Evolutionary conservation across 306 rosid species (phyloP), one percentile per base, ranked within the genome.

Genomic region (Vicia faba): DNA sequence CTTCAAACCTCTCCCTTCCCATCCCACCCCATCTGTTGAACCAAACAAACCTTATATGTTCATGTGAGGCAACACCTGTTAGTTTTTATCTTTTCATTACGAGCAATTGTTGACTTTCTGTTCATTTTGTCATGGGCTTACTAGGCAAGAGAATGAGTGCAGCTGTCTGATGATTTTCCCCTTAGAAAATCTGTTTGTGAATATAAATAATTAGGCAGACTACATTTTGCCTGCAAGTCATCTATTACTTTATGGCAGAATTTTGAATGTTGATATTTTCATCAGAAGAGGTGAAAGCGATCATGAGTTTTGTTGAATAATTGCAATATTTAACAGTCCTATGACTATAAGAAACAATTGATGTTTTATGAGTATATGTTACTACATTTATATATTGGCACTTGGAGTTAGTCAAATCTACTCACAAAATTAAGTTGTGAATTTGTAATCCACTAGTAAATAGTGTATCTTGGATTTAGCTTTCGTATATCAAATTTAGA

Each of bases 261-360:
- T n/a, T n/a, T n/a, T n/a, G n/a, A n/a, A n/a, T n/a, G n/a, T n/a
- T n/a, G n/a, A n/a, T n/a, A 36, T 31, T 38, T 66, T 55, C 43
- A 35, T 51, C 23, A n/a, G n/a, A 68, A 55, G 38, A 55, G 79
- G 66, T 29, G 61, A 68, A 62, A 58, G 64, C 16, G 39, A 70
- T 45, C 41, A 9, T 64, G 11, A 5, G 28, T 57, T 13, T 72
- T 60, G 57, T 40, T 64, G 33, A 29, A 29, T 15, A 26, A 36
- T 67, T 29, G 33, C 33, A 29, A 54, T 18, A 19, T 38, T 18
- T 6, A 29, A 70, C 57, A 29, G 26, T 18, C 69, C 48, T 13
- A 44, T 65, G n/a, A 26, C 57, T 49, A 39, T 53, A 8, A 46
- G 45, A 44, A 23, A 66, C 35, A 7, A 40, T 79, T 39, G 7